Conservation (phyloP, 2,329 filamentous ascomycete species). For the Apiospora arundinis region DNA sequence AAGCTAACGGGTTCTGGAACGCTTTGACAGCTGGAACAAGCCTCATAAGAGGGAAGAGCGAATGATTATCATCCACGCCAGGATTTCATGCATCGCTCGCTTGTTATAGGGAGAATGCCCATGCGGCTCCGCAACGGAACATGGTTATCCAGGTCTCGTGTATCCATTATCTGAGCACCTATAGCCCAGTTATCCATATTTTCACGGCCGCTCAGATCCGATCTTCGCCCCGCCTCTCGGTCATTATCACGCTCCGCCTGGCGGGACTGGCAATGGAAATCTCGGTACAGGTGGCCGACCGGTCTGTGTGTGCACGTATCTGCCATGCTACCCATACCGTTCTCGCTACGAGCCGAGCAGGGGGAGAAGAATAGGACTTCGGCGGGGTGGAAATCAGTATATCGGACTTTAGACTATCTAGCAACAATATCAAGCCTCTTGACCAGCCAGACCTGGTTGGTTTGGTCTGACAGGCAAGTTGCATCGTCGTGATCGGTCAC, state of each 20-base stretch:
- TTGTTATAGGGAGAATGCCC: no score
- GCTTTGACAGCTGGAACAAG: background rate
- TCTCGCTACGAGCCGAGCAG: background rate
- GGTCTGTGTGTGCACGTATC: background rate
- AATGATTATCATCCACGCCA: background rate
- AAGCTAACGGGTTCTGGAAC: background rate
- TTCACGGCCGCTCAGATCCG: slow-evolving; percentile 15
- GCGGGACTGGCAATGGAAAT: slow-evolving; percentile 1
- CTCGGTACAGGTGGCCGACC: background rate
- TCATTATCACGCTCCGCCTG: slow-evolving; percentile 12
- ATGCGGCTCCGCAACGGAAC: background rate
- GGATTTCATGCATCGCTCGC: background rate
- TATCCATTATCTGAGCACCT: background rate
- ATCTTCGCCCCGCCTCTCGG: slow-evolving; percentile 13
- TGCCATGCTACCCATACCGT: background rate
- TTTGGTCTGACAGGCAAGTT: background rate
- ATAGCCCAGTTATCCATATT: background rate
- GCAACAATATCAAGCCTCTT: background rate
- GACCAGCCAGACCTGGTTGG: no score
- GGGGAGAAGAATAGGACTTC: background rate
- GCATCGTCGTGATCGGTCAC: background rate
- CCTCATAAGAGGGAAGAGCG: background rate
- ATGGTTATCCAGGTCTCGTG: background rate
- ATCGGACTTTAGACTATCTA: background rate
- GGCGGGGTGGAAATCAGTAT: background rate